Base-by-base conservation (phyloP, 352 stramenopile species). In the Globisporangium uncinulatum region DNA sequence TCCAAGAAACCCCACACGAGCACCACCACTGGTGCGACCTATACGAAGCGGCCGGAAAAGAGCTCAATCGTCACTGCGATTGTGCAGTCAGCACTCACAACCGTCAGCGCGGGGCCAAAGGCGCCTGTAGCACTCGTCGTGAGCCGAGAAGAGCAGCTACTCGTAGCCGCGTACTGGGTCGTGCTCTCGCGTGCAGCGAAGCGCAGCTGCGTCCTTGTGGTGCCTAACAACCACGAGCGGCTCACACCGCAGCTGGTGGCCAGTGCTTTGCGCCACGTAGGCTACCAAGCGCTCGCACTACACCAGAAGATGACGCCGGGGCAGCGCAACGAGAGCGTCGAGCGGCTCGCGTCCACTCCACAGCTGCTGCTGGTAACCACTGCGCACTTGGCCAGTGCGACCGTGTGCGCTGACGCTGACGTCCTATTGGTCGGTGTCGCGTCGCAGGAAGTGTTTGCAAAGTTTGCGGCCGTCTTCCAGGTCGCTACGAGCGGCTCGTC, bases 231-330 rank as follows among this genome's bases (percentile, higher is more conserved):
- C 24, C 43, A 64, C 14, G 37, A 50, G 34, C 53, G 56, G 32
- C 41, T 61, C 19, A 61, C 62, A n/a, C 62, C 72, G 36, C 57
- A 73, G 43, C 53, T 71, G 21, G 41, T 93, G 20, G 74, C 71
- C 2, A 57, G 56, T 2, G 73, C 77, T 19, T 54, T 89, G 31
- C 78, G 78, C 56, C 72, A 84, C 54, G 47, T 92, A 31, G 76
- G 77, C 9, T 70, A 85, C 54, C 71, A 86, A 45, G 67, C 74
- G n/a, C 54, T 87, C n/a, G 61, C 77, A 19, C 50, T 93, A 21
- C 83, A 93, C 61, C 66, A 65, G 55, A 91, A 91, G 58, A 91
- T 90, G 73, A 75, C 78, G 1, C 37, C 62, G 6, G 62, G 61
- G 1, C 79, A 91, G 56, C 67, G 79, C 47, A 69, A 78, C 21